Base-by-base conservation (phyloP, 176 grass and related monocot genomes). In the Olyra latifolia region DNA sequence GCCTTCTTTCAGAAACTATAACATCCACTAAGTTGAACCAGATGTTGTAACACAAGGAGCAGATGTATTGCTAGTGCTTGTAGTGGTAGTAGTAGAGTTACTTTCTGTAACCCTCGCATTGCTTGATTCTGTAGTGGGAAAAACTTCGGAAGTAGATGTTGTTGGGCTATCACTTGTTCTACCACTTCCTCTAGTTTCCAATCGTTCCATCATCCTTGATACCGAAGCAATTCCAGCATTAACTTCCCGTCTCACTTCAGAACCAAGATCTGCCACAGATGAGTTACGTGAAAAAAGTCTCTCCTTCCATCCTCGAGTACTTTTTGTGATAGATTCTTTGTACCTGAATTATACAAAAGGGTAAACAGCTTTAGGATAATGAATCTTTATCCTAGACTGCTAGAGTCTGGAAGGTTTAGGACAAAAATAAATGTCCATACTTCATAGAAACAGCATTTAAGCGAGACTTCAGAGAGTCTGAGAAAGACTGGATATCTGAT, bases 241-340 rank as follows among this genome's bases (percentile, higher is more conserved):
- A 81, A 96, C 91, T 79, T 99, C 97, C 83, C 93, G 89, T 63
- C 87, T 91, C 28, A 99, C 97, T 87, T 99, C 97, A 47, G 91
- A 96, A 85, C 97, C 88, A 78, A 96, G 86, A 83, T 99, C 97
- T 19, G 97, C 88, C 45, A 99, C 76, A 23, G 91, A 77, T 49
- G 43, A 78, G 62, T 84, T 93, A 22, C 97, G 86, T 14, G 93
- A 89, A 75, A 99, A 99, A 19, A 95, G 75, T 39, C 86, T 91
- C 79, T 96, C 97, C 67, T 91, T 99, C 93, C 93, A 99, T 41
- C 93, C 97, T 83, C 81, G 83, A 41, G 97, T 96, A 73, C 92
- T 99, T 85, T 99, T 99, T n/a, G 88, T 87, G 73, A 99, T 89
- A 38, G 97, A 93, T 47, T 99, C 93, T 81, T 92, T 99, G 88